Evolutionary conservation across 306 rosid genomes (phyloP).

Genomic region (Aeschynomene evenia): DNA sequence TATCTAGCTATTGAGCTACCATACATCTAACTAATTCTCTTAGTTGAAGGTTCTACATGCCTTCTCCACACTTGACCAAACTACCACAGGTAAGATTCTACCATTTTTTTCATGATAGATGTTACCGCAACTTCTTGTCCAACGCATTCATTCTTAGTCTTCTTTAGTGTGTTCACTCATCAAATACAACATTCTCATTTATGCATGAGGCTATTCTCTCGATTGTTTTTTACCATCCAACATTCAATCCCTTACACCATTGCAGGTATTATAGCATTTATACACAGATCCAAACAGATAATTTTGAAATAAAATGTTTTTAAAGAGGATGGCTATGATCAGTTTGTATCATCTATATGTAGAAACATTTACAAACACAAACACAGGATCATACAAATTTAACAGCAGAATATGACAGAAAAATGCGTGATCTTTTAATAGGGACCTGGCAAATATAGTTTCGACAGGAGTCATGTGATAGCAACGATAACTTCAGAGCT

Average conservation of each 20-base stretch:
- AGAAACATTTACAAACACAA: constrained; percentile 16
- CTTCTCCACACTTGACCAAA: too few species aligned
- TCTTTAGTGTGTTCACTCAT: background rate
- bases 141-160: background rate
- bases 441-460: background rate
- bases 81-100: too few species aligned
- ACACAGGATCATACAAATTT: background rate
- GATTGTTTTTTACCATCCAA: background rate
- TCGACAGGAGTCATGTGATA: constrained; percentile 3
- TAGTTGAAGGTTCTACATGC: background rate
- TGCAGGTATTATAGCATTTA: background rate
- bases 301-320: background rate
- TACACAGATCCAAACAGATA: background rate
- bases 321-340: constrained; percentile 1
- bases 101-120: too few species aligned
- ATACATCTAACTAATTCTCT: background rate
- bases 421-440: constrained; percentile 5
- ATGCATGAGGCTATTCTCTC: background rate
- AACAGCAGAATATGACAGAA: background rate
- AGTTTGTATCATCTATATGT: constrained; percentile 19
- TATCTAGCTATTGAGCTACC: background rate
- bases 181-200: background rate
- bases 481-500: constrained; percentile 11
- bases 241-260: background rate
- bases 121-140: too few species aligned